Conservation (phyloP, 305 asterid genomes). For the Fraxinus baroniana region DNA sequence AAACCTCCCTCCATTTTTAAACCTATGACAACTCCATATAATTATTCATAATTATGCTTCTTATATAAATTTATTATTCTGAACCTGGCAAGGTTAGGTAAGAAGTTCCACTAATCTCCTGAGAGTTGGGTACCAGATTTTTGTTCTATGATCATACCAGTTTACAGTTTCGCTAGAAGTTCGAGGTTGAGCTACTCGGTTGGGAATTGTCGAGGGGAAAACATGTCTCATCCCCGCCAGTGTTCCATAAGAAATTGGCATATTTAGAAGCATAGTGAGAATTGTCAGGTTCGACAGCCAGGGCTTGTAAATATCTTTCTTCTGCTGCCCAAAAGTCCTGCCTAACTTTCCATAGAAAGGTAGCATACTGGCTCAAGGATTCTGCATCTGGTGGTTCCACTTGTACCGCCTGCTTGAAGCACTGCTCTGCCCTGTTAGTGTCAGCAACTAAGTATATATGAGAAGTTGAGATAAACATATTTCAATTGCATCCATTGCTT, state of each 20-base stretch:
- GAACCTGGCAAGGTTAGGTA: background rate
- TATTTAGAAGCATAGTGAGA: conserved; percentile 51
- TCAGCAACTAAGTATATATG: background rate
- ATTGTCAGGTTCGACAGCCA: conserved; percentile 54
- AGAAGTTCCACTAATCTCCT: background rate
- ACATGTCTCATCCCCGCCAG: conserved; percentile 84
- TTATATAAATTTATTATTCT: conserved; percentile 8
- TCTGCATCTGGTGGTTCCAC: conserved; percentile 65
- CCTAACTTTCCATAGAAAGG: conserved; percentile 71
- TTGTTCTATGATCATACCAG: conserved; percentile 8
- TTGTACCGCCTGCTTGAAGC: conserved; percentile 64
- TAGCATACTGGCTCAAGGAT: conserved; percentile 54
- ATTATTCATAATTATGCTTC: background rate
- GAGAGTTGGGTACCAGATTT: conserved; percentile 12
- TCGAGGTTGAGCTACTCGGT: conserved; percentile 11
- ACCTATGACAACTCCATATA: conserved; percentile 1
- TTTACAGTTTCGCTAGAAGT: conserved; percentile 12
- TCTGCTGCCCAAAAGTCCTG: conserved; percentile 71
- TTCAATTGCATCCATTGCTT: background rate
- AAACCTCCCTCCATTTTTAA: background rate
- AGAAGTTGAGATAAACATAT: background rate
- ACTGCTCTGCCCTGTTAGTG: conserved; percentile 73
- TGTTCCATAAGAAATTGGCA: conserved; percentile 80
- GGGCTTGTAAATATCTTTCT: conserved; percentile 62
- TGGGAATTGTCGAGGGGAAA: conserved; percentile 45